Base-by-base conservation (phyloP, 2,329 filamentous ascomycete genomes). In the Colletotrichum tropicale region DNA sequence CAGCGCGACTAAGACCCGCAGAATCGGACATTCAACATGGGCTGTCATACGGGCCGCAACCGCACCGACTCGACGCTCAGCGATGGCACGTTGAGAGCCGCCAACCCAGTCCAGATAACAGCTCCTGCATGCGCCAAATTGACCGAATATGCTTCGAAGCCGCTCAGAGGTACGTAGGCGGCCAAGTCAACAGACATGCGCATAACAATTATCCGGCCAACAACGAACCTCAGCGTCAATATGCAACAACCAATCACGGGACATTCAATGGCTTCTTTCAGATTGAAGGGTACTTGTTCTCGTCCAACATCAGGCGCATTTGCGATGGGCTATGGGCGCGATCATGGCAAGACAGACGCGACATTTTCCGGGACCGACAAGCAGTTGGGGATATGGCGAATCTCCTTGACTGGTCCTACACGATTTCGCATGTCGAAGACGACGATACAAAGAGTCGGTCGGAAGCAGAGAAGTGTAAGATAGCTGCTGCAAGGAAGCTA, bases 251-350 rank as follows among this genome's bases (percentile, higher is more conserved):
- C 43, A 24, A 24, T 52, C 43, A 21, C n/a, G 43, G 43, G 43
- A 52, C 10, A 52, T 13, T 24, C 12, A 13, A 52, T 52, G 43
- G n/a, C n/a, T 13, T 21, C 43, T 21, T 52, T 2, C 43, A 52
- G 43, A 52, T 52, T 52, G n/a, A 52, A 24, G 43, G 10, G 5
- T 71, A 74, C 38, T 82, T 77, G 18, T 80, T 85, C 3, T 78
- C 83, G 18, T 76, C 79, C 38, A 84, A 84, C 74, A 71, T 80
- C 21, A 81, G 79, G 43, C 74, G 64, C 43, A 83, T 85, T 43
- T 83, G 82, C 77, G 78, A 77, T 48, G 78, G 81, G 73, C 65
- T 83, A 5, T 84, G 82, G 83, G 76, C 75, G 13, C 80, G 80
- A 18, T 80, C 82, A 28, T 79, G 79, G 60, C 79, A 80, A n/a